These are phyloP conservation scores for Testicularia cyperi DNA, from an alignment of 1,284 basidiomycete species.

Conservation along the genomic window DNA sequence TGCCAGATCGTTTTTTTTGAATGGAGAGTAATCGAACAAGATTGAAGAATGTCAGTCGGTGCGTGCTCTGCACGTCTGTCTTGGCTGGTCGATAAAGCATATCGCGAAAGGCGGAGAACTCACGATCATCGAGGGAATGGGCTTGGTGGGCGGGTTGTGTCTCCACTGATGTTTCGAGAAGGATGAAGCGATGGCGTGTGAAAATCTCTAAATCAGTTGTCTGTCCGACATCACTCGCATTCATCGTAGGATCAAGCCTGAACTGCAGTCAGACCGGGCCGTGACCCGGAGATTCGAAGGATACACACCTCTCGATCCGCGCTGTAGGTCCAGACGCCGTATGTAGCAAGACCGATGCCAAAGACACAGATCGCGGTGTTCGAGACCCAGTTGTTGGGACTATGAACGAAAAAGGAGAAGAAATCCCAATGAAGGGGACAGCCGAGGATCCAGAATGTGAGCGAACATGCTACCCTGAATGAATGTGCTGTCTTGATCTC, in stretches of 20 bases:
- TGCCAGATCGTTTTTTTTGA: not conserved
- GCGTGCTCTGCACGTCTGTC: too few relatives aligned
- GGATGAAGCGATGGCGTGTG: too few relatives aligned
- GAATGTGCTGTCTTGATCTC: too few relatives aligned
- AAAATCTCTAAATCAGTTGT: too few relatives aligned
- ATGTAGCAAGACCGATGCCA: constrained; percentile 63
- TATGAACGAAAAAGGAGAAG: constrained; percentile 9
- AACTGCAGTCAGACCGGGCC: too few relatives aligned
- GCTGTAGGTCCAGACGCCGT: constrained; percentile 64
- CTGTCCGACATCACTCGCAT: too few relatives aligned
- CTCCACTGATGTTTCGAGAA: constrained; percentile 38
- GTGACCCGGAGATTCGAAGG: not conserved
- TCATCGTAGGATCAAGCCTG: too few relatives aligned
- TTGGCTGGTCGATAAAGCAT: too few relatives aligned
- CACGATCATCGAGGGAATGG: constrained; percentile 52
- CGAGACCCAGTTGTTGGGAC: constrained; percentile 65
- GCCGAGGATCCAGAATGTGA: too few relatives aligned
- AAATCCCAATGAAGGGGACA: too few relatives aligned
- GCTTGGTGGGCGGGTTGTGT: constrained; percentile 52
- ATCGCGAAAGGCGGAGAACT: constrained; percentile 4
- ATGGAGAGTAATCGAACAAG: too few relatives aligned
- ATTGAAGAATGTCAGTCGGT: constrained; percentile 3
- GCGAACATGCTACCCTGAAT: too few relatives aligned
- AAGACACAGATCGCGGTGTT: constrained; percentile 64
- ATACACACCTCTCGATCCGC: constrained; percentile 64